Evolutionary conservation across 2,329 filamentous ascomycete genomes (phyloP), one percentile per base, ranked within the genome.

Genomic region (Trichoderma gracile): DNA sequence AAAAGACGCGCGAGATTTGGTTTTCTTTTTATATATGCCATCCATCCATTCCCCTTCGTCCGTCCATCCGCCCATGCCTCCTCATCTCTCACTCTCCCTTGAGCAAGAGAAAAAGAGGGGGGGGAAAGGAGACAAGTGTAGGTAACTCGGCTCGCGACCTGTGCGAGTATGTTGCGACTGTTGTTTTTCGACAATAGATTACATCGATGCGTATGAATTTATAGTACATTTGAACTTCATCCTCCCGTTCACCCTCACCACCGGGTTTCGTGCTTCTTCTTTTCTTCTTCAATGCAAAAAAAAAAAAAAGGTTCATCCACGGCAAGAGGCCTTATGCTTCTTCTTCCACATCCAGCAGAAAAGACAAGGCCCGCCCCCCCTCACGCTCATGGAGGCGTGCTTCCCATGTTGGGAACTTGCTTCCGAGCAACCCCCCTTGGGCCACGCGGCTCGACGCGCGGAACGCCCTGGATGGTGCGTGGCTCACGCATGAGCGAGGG

Each of bases 401-500:
- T 77, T 43, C 79, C 79, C 47, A 81, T 80, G 67, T 78, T 80
- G 21, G 79, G 77, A 25, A 87, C 84, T 70, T 86, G 84, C 72
- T 87, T 87, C 68, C 84, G 76, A 60, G 83, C 71, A 55, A 87
- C 75, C 30, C 82, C 81, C 45, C 79, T 79, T 8, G 77, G 77
- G 38, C 81, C 76, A n/a, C 80, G 79, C 63, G 81, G 80, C 65
- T 85, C 83, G 19, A 83, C 81, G 40, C 85, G 79, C 25, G 93
- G 93, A n/a, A 93, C 88, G 42, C 93, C 93, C 75, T 96, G 92
- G 45, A 97, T 94, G 67, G 91, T 88, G 65, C 93, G 86, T 33
- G 93, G 93, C 77, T 97, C 93, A 75, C 92, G 92, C 92, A 98
- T 97, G 53, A 97, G 81, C 15, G 87, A 85, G 4, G 89, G 85